Evolutionary conservation across 179 eudicot genomes (phyloP).

Genomic region (Dionaea muscipula): DNA sequence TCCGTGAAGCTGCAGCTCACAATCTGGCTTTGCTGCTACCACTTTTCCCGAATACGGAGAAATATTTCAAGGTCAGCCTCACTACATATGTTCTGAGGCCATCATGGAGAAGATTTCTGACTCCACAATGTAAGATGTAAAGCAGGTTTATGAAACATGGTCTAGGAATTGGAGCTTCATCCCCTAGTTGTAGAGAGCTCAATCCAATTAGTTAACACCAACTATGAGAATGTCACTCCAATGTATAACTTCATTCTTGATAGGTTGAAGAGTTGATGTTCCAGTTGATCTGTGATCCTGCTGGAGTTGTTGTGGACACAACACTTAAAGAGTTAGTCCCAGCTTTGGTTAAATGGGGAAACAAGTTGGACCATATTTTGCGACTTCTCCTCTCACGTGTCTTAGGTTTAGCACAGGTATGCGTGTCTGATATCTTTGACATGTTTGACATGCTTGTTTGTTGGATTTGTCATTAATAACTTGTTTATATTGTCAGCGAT

Average conservation of each 20-base stretch:
- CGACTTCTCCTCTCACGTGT: conserved; percentile 57
- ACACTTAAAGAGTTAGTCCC: conserved; percentile 79
- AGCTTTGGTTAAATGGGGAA: conserved; percentile 80
- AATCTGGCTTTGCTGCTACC: conserved; percentile 97
- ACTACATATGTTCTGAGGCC: conserved; percentile 97
- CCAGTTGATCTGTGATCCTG: conserved; percentile 89
- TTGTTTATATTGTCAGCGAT: conserved; percentile 45
- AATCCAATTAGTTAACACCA: conserved; percentile 16
- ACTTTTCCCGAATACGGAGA: conserved; percentile 86
- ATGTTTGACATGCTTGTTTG: neutral
- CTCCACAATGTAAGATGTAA: conserved; percentile 97
- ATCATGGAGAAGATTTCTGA: conserved; percentile 96
- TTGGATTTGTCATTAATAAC: conserved; percentile 6
- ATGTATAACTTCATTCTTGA: conserved; percentile 26
- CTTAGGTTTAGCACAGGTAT: conserved; percentile 68
- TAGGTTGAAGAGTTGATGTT: conserved; percentile 99
- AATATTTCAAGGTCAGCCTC: conserved; percentile 99
- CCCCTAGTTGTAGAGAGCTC: conserved; percentile 46
- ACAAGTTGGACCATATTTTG: conserved; percentile 63
- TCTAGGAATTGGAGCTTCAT: conserved; percentile 72
- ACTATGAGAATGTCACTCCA: conserved; percentile 28
- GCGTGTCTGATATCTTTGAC: conserved; percentile 9
- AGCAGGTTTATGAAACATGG: conserved; percentile 51
- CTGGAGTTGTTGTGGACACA: conserved; percentile 88
- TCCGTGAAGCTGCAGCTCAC: conserved; percentile 98